Evolutionary conservation across 345 rosid genomes (phyloP), one percentile per base, ranked within the genome.

Genomic region (Carallia pectinifolia): DNA sequence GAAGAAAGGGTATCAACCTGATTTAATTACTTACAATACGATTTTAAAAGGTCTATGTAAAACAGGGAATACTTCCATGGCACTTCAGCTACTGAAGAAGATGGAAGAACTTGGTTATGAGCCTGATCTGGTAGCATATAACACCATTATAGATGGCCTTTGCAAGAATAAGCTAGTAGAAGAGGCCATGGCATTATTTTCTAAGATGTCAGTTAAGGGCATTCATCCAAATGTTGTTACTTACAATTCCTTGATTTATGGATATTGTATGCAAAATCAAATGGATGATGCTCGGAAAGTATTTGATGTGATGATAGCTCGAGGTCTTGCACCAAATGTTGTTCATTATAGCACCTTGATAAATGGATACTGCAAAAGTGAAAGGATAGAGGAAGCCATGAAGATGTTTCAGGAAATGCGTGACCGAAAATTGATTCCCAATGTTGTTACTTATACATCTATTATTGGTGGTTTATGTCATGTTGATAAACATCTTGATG

Each of bases 371-470:
- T 66, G 60, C 38, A 66, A 52, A 38, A 66, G 30, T 53, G 97
- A 97, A 56, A 82, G 92, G 36, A 79, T 94, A 95, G 91, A 85
- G 8, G 99, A 97, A 5, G 97, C 93, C 23, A 89, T 91, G 38
- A 68, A 76, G 74, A 85, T 94, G 31, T 91, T 84, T 48, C 72
- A 85, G 0, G 97, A 90, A 81, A 65, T 89, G 48, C 47, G 34
- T 5, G 62, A 79, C 16, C 76, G 93, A 53, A 85, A 86, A 58
- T 77, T 92, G 16, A 30, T 15, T 47, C 64, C 70, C 58, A 33
- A 76, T 38, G 60, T 30, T 40, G 69, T 69, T 38, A 59, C 67
- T 40, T 65, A 27, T 30, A 56, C 60, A 33, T 27, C 60, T 56
- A 27, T 56, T 56, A 56, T 56, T 27, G 60, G 60, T 56, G 60